Conservation (phyloP, 441 rosid species). For the Brassica hybrid region DNA sequence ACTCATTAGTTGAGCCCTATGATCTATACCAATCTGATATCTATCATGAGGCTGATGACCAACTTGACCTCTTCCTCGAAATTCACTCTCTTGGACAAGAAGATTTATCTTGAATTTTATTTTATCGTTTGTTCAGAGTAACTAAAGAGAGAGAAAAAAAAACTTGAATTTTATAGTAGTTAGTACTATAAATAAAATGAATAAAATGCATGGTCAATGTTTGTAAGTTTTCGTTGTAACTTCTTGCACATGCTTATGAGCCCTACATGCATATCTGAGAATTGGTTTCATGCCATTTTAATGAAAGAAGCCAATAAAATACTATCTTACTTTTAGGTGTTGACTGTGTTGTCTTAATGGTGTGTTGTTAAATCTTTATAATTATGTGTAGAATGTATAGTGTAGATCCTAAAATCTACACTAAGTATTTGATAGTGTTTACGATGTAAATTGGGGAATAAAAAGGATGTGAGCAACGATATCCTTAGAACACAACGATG, state of each 20-base stretch:
- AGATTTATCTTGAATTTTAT: not conserved
- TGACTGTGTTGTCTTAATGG: too few species aligned
- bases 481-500: too few species aligned
- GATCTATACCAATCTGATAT: constrained; percentile 14
- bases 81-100: not conserved
- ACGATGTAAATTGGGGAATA: too few species aligned
- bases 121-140: constrained; percentile 3
- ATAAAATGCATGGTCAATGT: constrained; percentile 35
- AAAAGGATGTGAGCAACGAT: too few species aligned
- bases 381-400: too few species aligned
- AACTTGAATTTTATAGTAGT: not conserved
- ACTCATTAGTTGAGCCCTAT: not conserved
- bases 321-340: not conserved
- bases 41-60: constrained; percentile 14
- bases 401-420: too few species aligned
- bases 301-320: constrained; percentile 14
- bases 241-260: constrained; percentile 3
- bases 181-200: constrained; percentile 21
- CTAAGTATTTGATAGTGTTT: too few species aligned
- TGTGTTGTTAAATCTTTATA: too few species aligned
- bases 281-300: constrained; percentile 2
- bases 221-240: not conserved
- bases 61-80: constrained; percentile 15
- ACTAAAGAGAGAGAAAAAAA: not conserved
- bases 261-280: not conserved